Evolutionary conservation across 2,329 filamentous ascomycete genomes (phyloP), one percentile per base, ranked within the genome.

Genomic region (Cladosporium cucumerinum): DNA sequence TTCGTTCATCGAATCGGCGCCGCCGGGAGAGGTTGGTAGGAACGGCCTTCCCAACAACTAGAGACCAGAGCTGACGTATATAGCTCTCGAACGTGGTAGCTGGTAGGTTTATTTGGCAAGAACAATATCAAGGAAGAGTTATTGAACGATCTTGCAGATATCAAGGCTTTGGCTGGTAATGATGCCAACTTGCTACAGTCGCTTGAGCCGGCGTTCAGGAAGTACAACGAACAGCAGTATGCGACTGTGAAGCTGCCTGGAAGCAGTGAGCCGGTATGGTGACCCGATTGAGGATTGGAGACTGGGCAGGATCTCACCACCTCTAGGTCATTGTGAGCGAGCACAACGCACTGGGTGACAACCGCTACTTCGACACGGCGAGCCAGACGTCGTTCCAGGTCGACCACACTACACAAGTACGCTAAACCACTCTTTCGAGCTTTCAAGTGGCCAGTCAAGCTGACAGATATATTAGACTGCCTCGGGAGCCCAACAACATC

Each of bases 201-300:
- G 69, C 89, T 97, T 61, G 86, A 84, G 7, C 91, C 93, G 0
- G 93, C 95, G 0, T 96, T 97, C 77, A 84, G 93, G 79, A 92
- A 90, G 79, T 98, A 99, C 85, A 97, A 98, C 73, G 94, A 99
- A 80, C 90, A 93, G 78, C 95, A 99, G 79, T 90, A 97, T 78
- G 81, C 88, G 57, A 93, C 93, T 18, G 89, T 92, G 67, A 97
- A 96, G 84, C 86, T 99, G 64, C 94, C 94, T 0, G 93, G 93
- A 32, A 87, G 90, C 75, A 94, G 87, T 78, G 88, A 92, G 77
- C 80, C 89, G 80, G 92, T 96, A 75, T 63, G 81, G 12, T 11
- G 18, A 30, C 11, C n/a, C 28, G 11, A 18, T 21, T 21, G 25
- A 3, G 48, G 14, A 16, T 23, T 48, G 6, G 28, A 39, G 57